Evolutionary conservation across 2,329 filamentous ascomycete species (phyloP), one percentile per base, ranked within the genome.

Genomic region (Tolypocladium tundrense): DNA sequence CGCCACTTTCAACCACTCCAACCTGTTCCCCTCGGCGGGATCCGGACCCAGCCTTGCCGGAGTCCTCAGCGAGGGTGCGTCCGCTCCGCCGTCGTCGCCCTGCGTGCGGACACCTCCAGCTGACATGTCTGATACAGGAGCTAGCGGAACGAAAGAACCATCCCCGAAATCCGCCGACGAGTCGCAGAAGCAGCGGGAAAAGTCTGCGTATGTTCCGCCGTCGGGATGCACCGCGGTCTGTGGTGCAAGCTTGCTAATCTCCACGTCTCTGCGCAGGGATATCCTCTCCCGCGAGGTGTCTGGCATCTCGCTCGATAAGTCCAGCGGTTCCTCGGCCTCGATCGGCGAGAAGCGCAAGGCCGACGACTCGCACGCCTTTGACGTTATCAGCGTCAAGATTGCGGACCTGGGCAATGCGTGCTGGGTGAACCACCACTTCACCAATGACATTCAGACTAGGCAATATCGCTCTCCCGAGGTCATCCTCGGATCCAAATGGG

Each of bases 391-490:
- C 40, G 94, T 99, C 72, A 99, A 99, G 78, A 99, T 99, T 77
- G 94, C 94, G 48, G 94, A 99, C 78, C 79, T 99, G 58, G 94
- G 94, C 60, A 99, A 99, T 71, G 94, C 94, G 24, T 99, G 94
- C 77, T 99, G 94, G 94, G 92, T 96, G 35, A 91, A 91, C 63
- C 94, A 99, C 71, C 94, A 99, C 74, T 99, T 99, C 75, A 99
- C 94, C 69, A 97, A 99, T 70, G 94, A 99, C 71, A 99, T 99
- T 67, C 94, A 99, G 72, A 99, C 94, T 10, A 83, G 94, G 68
- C 94, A 99, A 75, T 99, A 99, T 73, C 83, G 94, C 58, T 97
- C 94, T 1, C 94, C 94, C 1, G 94, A 99, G 74, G 94, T 99
- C 58, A 97, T 99, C 60, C 78, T 99, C 24, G 94, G 94, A 43